Percentiles rank a stretch among this genome's conserved stretches.
Conservation (phyloP, 2,329 filamentous ascomycete species). For the Botrytis galanthina region DNA sequence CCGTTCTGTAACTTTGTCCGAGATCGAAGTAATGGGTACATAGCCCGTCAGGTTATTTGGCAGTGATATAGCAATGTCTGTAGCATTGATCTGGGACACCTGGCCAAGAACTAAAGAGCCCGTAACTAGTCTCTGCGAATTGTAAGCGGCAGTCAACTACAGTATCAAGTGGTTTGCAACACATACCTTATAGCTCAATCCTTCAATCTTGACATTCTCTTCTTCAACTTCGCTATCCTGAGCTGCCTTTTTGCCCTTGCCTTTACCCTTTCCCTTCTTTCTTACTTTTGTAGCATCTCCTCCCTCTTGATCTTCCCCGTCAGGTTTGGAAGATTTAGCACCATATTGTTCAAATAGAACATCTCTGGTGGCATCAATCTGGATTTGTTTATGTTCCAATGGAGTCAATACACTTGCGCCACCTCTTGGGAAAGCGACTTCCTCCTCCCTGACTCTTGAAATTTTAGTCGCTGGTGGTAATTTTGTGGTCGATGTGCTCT, state of each 20-base stretch:
- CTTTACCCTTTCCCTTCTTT: conserved; percentile 52
- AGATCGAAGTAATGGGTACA: conserved; percentile 89
- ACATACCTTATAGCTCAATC: conserved; percentile 82
- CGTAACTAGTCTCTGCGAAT: conserved; percentile 68
- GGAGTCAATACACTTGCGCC: conserved; percentile 89
- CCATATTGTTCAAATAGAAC: conserved; percentile 82
- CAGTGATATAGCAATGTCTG: conserved; percentile 77
- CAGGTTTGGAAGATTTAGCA: conserved; percentile 46
- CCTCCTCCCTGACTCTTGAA: conserved; percentile 67
- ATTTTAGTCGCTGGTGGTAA: conserved; percentile 33
- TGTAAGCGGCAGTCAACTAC: conserved; percentile 37
- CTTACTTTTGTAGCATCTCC: conserved; percentile 31
- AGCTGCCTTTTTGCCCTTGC: conserved; percentile 52
- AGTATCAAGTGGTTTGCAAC: background rate
- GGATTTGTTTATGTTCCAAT: conserved; percentile 93
- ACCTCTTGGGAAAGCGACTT: conserved; percentile 87
- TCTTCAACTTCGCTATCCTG: conserved; percentile 49
- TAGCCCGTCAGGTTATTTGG: conserved; percentile 93
- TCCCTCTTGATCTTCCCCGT: conserved; percentile 35
- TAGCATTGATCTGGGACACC: conserved; percentile 73
- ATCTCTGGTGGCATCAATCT: conserved; percentile 88
- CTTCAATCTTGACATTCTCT: conserved; percentile 70
- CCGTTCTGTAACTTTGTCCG: conserved; percentile 70
- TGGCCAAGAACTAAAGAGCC: conserved; percentile 88
- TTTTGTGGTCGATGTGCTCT: conserved; percentile 26